These are phyloP conservation scores for Candida glaebosa DNA, from an alignment of 805 yeast species.

Conservation along the genomic window DNA sequence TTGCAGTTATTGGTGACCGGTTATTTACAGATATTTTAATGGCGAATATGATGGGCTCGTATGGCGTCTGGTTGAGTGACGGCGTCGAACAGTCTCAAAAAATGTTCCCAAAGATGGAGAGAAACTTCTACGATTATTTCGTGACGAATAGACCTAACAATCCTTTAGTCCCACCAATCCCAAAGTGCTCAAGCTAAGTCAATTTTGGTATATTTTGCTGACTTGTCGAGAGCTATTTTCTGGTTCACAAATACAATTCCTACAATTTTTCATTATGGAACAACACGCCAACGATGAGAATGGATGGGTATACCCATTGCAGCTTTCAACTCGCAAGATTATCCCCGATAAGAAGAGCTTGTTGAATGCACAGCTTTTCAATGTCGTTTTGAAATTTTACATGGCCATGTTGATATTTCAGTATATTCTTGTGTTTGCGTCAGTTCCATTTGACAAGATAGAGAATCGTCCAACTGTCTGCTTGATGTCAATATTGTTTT, in stretches of 20 bases:
- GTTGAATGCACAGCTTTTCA: conserved; percentile 12
- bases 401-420: conserved; percentile 23
- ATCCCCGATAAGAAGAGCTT: conserved; percentile 8
- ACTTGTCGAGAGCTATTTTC: too few relatives aligned
- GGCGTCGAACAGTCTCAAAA: conserved; percentile 64
- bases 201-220: neutral
- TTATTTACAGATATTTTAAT: conserved; percentile 86
- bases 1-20: conserved; percentile 88
- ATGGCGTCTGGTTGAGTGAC: conserved; percentile 76
- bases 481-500: conserved; percentile 18
- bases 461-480: conserved; percentile 27
- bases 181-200: conserved; percentile 5
- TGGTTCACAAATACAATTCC: neutral
- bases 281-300: too few relatives aligned
- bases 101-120: conserved; percentile 51
- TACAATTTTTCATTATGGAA: neutral
- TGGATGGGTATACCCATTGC: neutral
- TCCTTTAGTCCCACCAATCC: conserved; percentile 20
- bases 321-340: neutral
- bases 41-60: conserved; percentile 92
- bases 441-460: conserved; percentile 33
- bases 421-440: conserved; percentile 25
- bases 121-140: conserved; percentile 29
- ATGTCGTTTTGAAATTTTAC: conserved; percentile 14
- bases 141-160: conserved; percentile 14